These are phyloP conservation scores for Naematelia aurantialba DNA, from an alignment of 768 basidiomycete genomes.

Conservation along the genomic window DNA sequence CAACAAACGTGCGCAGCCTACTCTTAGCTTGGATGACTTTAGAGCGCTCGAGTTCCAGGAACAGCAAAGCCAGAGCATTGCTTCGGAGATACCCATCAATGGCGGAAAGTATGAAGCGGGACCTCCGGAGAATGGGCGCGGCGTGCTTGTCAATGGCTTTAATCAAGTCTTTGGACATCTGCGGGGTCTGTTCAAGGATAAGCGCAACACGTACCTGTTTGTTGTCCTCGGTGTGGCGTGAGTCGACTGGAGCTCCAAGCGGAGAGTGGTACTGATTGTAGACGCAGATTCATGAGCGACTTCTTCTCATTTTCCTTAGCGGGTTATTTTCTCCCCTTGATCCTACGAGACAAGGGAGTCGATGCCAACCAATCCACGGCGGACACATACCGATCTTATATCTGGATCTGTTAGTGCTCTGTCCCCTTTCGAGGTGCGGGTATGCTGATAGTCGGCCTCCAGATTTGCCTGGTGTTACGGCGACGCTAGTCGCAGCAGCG, in stretches of 20 bases:
- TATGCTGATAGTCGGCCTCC: neutral
- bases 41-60: slow-evolving; percentile 40
- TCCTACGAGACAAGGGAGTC: slow-evolving; percentile 41
- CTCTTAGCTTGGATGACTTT: slow-evolving; percentile 48
- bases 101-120: neutral
- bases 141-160: slow-evolving; percentile 11
- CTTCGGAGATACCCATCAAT: neutral
- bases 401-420: slow-evolving; percentile 31
- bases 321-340: slow-evolving; percentile 50
- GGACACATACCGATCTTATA: slow-evolving; percentile 46
- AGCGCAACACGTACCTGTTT: slow-evolving; percentile 37
- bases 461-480: slow-evolving; percentile 39
- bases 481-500: slow-evolving; percentile 20
- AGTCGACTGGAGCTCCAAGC: slow-evolving; percentile 3
- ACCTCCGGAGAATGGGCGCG: neutral
- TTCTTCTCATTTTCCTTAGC: slow-evolving; percentile 48
- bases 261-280: neutral
- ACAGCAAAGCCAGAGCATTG: slow-evolving; percentile 1
- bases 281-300: slow-evolving; percentile 20
- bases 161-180: slow-evolving; percentile 40
- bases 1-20: slow-evolving; percentile 42
- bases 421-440: neutral
- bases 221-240: slow-evolving; percentile 35
- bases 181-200: slow-evolving; percentile 39
- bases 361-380: slow-evolving; percentile 22